phyloP scores from a whole-genome alignment of 2,329 filamentous ascomycete genomes.

The Davidsoniella virescens region DNA sequence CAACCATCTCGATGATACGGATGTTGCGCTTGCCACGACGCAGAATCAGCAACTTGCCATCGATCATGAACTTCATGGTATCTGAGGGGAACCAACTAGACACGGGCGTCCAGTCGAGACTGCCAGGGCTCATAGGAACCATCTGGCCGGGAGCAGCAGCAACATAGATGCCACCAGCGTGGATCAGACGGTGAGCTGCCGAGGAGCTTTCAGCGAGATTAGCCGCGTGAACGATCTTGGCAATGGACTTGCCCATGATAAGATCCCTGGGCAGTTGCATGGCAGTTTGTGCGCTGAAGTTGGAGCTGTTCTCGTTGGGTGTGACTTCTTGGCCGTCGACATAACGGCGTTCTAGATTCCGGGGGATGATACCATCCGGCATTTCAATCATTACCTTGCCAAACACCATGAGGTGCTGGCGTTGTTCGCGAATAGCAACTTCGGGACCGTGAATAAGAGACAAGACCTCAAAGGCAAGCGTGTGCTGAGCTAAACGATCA shows the following conservation, averaged over 20 bases:
- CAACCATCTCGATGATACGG: conserved; percentile 42
- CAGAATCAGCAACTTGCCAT: conserved; percentile 40
- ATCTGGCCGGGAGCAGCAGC: conserved; percentile 31
- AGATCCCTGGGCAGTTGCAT: conserved; percentile 43
- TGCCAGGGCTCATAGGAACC: conserved; percentile 28
- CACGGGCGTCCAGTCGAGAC: conserved; percentile 45
- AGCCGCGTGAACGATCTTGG: conserved; percentile 41
- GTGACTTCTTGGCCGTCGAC: conserved; percentile 8
- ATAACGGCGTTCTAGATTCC: conserved; percentile 9
- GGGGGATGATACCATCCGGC: conserved; percentile 10
- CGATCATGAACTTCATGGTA: conserved; percentile 44
- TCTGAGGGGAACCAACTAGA: conserved; percentile 41
- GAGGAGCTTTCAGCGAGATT: conserved; percentile 39
- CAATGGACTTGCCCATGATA: conserved; percentile 36
- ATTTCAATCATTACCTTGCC: conserved; percentile 17
- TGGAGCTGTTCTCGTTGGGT: conserved; percentile 18
- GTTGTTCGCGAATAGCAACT: conserved; percentile 46
- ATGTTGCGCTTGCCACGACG: conserved; percentile 49
- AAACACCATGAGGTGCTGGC: conserved; percentile 36
- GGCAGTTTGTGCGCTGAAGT: conserved; percentile 35
- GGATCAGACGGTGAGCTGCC: conserved; percentile 43
- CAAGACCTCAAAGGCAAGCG: conserved; percentile 67
- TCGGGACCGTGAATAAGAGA: conserved; percentile 58
- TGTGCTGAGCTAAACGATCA: conserved; percentile 65
- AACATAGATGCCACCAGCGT: conserved; percentile 42